A percentile compares a stretch with the other conserved stretches of the same genome.
phyloP scores from a whole-genome alignment of 805 yeast species.

The Clavispora santaluciae region DNA sequence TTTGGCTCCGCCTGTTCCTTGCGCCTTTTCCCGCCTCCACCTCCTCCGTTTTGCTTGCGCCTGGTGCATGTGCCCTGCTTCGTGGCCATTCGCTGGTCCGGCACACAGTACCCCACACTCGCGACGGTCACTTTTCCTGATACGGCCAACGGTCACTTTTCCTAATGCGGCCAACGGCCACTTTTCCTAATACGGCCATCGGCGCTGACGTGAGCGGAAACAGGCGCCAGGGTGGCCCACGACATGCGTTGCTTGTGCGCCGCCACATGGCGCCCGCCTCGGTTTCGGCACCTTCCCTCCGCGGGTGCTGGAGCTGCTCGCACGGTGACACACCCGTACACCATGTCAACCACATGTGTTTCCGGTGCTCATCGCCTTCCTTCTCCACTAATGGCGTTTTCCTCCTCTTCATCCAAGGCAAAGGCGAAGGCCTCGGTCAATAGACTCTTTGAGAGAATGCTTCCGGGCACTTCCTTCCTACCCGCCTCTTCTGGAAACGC shows the following conservation, averaged over 20 bases:
- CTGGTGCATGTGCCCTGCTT: neutral
- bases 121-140: too few relatives aligned
- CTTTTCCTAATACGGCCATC: neutral
- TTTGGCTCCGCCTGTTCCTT: too few relatives aligned
- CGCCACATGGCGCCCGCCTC: too few relatives aligned
- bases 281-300: too few relatives aligned
- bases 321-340: constrained; percentile 4
- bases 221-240: too few relatives aligned
- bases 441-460: constrained; percentile 21
- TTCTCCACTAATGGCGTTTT: constrained; percentile 16
- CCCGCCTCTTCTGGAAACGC: constrained; percentile 1
- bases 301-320: too few relatives aligned
- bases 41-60: too few relatives aligned
- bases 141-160: too few relatives aligned
- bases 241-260: too few relatives aligned
- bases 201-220: neutral
- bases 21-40: too few relatives aligned
- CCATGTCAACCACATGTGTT: neutral
- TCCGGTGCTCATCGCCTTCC: neutral
- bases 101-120: neutral
- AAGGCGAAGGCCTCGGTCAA: constrained; percentile 22
- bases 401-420: constrained; percentile 16
- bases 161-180: too few relatives aligned
- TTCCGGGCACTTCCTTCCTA: constrained; percentile 14
- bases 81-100: neutral